Percentiles rank a stretch among this genome's conserved stretches.
phyloP scores from a whole-genome alignment of 2,329 filamentous ascomycete species.

The Ophiostoma australiae region DNA sequence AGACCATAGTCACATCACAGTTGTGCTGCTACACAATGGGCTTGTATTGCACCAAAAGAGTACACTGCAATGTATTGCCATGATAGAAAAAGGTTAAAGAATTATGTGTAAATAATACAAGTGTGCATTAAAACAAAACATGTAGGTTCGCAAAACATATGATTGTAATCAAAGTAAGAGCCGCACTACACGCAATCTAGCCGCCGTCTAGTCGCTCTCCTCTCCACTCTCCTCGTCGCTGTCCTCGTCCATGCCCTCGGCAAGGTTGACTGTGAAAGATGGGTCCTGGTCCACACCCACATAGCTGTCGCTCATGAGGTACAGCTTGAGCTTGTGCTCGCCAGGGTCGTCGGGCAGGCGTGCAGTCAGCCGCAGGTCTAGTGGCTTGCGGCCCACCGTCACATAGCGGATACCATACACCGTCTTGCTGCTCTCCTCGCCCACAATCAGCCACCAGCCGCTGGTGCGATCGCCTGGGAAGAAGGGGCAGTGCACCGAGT shows the following conservation, averaged over 20 bases:
- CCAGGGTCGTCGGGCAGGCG: constrained; percentile 72
- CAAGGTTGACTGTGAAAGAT: constrained; percentile 75
- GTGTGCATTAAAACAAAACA: background rate
- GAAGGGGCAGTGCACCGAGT: constrained; percentile 89
- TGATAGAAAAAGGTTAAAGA: too few species aligned
- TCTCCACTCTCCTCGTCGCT: constrained; percentile 72
- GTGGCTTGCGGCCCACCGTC: constrained; percentile 66
- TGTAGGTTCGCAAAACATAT: background rate
- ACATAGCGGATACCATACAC: constrained; percentile 92
- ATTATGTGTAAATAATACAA: background rate
- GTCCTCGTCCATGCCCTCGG: constrained; percentile 93
- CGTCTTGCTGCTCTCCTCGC: constrained; percentile 82
- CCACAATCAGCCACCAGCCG: constrained; percentile 97
- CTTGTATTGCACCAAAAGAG: too few species aligned
- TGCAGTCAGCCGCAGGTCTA: constrained; percentile 80
- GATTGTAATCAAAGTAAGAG: background rate
- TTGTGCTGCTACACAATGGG: too few species aligned
- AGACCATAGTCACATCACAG: too few species aligned
- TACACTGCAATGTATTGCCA: too few species aligned
- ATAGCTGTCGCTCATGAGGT: constrained; percentile 96
- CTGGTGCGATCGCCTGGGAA: constrained; percentile 89
- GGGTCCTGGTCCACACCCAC: constrained; percentile 95
- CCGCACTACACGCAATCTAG: background rate
- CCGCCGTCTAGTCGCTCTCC: constrained; percentile 24
- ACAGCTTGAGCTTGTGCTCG: constrained; percentile 81